Base-by-base conservation (phyloP, 2,329 filamentous ascomycete genomes). In the Leptographium wingfieldii region DNA sequence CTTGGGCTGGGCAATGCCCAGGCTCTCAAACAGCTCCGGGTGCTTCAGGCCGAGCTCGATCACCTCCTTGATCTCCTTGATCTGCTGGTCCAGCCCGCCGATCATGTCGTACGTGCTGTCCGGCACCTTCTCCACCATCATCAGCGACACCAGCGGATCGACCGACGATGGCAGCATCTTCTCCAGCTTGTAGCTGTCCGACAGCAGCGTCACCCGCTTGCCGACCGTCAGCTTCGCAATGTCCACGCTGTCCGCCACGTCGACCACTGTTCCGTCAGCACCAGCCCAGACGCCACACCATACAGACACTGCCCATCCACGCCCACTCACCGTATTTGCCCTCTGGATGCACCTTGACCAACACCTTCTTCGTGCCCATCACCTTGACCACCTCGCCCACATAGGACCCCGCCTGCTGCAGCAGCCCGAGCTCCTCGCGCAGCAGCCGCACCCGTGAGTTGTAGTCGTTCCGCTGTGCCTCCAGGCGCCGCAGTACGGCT, bases 41-140 rank as follows among this genome's bases (percentile, higher is more conserved):
- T 99, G 94, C 79, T 97, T 96, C 64, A 99, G 84, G 66, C 94
- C 94, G 53, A 99, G 86, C 78, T 99, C 94, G 73, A 99, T 97
- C 68, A 99, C 94, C 76, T 99, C 94, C 77, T 99, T 99, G 80
- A 99, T 99, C 73, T 99, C 94, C 78, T 99, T 97, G 79, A 99
- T 97, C 73, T 99, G 94, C 73, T 99, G 92, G 72, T 99, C 94
- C 63, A 99, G 79, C 66, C 94, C 94, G 76, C 94, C 94, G 73
- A 99, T 99, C 94, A 99, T 99, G 77, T 99, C 94, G 80, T 99
- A 99, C 72, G 94, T 99, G 78, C 91, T 96, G 80, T 99, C 94
- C 19, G 94, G 94, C 19, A 99, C 94, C 81, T 99, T 99, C 73
- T 99, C 94, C 58, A 99, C 94, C 94, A 99, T 99, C 94, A 99